A percentile compares a stretch with the other conserved stretches of the same genome.
phyloP scores from a whole-genome alignment of 1,284 basidiomycete species.

The Cryptococcus sp. region DNA sequence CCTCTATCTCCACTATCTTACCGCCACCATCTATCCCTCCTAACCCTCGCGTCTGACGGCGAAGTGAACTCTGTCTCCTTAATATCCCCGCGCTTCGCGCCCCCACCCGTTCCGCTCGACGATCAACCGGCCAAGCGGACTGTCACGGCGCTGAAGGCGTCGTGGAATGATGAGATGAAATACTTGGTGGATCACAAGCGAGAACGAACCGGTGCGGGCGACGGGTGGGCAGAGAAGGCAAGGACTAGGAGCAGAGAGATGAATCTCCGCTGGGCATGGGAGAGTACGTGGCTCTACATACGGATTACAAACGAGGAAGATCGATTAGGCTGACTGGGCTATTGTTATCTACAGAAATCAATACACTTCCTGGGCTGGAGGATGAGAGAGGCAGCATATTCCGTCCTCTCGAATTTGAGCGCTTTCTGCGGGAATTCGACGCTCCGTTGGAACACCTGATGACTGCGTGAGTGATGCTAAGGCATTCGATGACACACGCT shows the following conservation, averaged over 20 bases:
- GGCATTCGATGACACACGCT: background rate
- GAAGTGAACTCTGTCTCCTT: background rate
- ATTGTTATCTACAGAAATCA: slow-evolving; percentile 21
- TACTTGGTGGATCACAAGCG: background rate
- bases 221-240: slow-evolving; percentile 17
- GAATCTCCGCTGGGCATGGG: slow-evolving; percentile 38
- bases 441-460: slow-evolving; percentile 33
- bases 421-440: slow-evolving; percentile 34
- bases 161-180: slow-evolving; percentile 23
- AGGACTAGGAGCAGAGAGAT: slow-evolving; percentile 20
- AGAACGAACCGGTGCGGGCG: background rate
- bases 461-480: slow-evolving; percentile 32
- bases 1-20: slow-evolving; percentile 7
- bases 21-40: background rate
- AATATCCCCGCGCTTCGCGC: background rate
- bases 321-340: background rate
- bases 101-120: background rate
- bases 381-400: slow-evolving; percentile 11
- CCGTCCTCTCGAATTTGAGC: slow-evolving; percentile 14
- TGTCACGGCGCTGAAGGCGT: slow-evolving; percentile 4
- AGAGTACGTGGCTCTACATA: slow-evolving; percentile 23
- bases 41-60: background rate
- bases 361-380: slow-evolving; percentile 7
- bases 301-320: background rate
- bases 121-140: background rate